Conservation (phyloP, 2,329 filamentous ascomycete species). For the Lachnellula hyalina region DNA sequence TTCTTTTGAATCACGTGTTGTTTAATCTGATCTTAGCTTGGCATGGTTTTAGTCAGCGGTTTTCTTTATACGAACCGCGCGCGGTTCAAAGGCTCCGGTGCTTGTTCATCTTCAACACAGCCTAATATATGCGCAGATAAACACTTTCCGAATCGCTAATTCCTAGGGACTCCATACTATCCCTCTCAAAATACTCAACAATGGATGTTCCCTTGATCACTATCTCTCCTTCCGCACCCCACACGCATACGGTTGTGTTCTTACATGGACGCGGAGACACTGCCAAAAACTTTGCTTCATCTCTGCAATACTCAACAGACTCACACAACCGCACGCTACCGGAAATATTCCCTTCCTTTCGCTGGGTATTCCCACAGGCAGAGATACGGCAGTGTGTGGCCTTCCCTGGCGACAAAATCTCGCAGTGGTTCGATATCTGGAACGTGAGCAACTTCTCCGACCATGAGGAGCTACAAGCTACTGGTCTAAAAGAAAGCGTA, state of each 20-base stretch:
- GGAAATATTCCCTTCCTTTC: slow-evolving; percentile 34
- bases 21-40: too few relatives aligned
- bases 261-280: slow-evolving; percentile 12
- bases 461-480: slow-evolving; percentile 11
- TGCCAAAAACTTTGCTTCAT: slow-evolving; percentile 7
- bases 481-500: slow-evolving; percentile 13
- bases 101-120: too few relatives aligned
- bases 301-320: background rate
- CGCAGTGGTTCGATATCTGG: slow-evolving; percentile 17
- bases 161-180: too few relatives aligned
- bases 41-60: too few relatives aligned
- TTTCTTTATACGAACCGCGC: too few relatives aligned
- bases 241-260: slow-evolving; percentile 14
- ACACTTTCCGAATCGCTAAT: too few relatives aligned
- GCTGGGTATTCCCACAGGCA: slow-evolving; percentile 14
- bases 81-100: too few relatives aligned
- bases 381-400: slow-evolving; percentile 1
- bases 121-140: too few relatives aligned
- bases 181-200: too few relatives aligned
- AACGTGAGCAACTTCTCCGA: slow-evolving; percentile 7
- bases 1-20: too few relatives aligned
- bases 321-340: background rate
- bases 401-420: background rate
- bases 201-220: too few relatives aligned
- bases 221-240: slow-evolving; percentile 2